Conservation (phyloP, 257 asterid species). For the Voacanga thouarsii region DNA sequence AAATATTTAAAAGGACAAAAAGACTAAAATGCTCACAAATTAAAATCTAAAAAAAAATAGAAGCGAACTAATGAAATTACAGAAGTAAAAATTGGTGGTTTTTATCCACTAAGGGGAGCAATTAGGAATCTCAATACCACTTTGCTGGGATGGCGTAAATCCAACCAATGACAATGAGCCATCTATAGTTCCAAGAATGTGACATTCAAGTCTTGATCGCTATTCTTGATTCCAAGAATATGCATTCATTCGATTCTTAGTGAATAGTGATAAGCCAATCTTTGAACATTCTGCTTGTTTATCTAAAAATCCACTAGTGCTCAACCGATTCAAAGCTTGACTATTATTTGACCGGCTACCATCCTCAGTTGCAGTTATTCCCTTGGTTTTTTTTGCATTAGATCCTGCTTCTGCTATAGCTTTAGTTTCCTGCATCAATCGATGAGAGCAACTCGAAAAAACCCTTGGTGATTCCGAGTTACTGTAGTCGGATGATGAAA, state of each 20-base stretch:
- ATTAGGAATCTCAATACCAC: conserved; percentile 38
- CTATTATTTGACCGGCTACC: conserved; percentile 11
- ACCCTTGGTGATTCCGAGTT: no score
- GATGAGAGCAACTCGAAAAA: no score
- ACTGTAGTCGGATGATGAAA: no score
- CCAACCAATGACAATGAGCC: conserved; percentile 53
- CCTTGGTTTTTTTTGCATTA: conserved; percentile 3
- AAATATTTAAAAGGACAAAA: no score
- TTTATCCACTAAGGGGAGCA: no score
- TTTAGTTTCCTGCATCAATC: conserved; percentile 70
- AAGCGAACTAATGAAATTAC: no score
- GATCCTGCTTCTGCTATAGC: conserved; percentile 29
- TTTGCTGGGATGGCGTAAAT: conserved; percentile 39
- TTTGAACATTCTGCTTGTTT: conserved; percentile 30
- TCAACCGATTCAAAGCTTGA: conserved; percentile 21
- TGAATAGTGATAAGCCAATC: conserved; percentile 10
- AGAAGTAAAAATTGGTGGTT: no score
- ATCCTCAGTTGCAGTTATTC: conserved; percentile 13
- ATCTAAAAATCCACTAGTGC: conserved; percentile 14
- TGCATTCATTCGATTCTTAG: neutral
- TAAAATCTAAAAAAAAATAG: no score
- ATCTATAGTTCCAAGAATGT: conserved; percentile 26
- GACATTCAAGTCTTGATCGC: conserved; percentile 46
- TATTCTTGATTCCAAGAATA: conserved; percentile 52
- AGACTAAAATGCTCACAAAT: no score